Percentiles rank a stretch among this genome's conserved stretches.
Conservation (phyloP, 768 basidiomycete species). For the Lentinus brumalis region DNA sequence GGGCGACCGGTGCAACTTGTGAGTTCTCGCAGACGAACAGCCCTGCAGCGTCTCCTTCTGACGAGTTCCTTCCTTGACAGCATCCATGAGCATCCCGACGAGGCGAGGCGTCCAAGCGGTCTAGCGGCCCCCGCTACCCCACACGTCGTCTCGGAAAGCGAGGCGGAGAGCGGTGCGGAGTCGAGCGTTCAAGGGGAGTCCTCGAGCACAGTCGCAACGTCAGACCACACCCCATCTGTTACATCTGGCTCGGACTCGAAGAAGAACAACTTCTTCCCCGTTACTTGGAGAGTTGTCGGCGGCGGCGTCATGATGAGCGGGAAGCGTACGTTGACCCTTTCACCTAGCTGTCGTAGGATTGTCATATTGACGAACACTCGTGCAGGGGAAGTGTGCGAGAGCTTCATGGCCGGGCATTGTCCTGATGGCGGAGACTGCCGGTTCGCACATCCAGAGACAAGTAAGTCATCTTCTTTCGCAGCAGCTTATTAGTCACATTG, state of each 20-base stretch:
- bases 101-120: background rate
- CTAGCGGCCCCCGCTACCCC: background rate
- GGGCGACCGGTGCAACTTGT: constrained; percentile 24
- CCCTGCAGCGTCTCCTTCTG: background rate
- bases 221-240: background rate
- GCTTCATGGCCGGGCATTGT: constrained; percentile 30
- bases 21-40: background rate
- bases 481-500: too few relatives aligned
- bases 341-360: too few relatives aligned
- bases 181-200: constrained; percentile 6
- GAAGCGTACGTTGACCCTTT: constrained; percentile 19
- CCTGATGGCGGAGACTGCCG: constrained; percentile 30
- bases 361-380: background rate
- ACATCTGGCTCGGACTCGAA: constrained; percentile 33
- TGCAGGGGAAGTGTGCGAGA: constrained; percentile 30
- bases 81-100: constrained; percentile 8
- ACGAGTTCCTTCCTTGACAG: background rate
- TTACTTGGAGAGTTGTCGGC: constrained; percentile 77
- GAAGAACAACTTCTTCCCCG: constrained; percentile 54
- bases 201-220: constrained; percentile 1
- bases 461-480: background rate
- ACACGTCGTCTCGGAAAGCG: constrained; percentile 9
- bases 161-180: constrained; percentile 15
- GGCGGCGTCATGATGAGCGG: constrained; percentile 73
- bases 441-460: constrained; percentile 26